Evolutionary conservation across 2,329 filamentous ascomycete species (phyloP), one percentile per base, ranked within the genome.

Genomic region (Nemania sp.): DNA sequence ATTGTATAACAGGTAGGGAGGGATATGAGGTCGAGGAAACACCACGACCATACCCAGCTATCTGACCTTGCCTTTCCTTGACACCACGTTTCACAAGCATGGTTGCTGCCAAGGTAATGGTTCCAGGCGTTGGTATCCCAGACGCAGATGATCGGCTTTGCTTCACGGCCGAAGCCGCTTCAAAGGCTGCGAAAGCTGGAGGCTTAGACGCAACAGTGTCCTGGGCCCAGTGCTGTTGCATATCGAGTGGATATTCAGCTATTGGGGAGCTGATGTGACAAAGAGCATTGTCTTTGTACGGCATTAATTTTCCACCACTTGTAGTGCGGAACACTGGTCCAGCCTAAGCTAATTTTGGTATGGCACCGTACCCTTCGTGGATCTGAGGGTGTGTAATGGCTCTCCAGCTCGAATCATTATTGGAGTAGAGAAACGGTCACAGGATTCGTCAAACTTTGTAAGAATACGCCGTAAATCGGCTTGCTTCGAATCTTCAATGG

Each of bases 251-350:
- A 19, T n/a, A 37, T 15, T 20, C 19, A 56, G 30, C 28, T 56
- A 39, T 49, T 50, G 34, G 46, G n/a, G 58, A 24, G 31, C 19
- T 37, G 31, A 19, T 28, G 22, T 12, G 19, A 28, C 9, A 5
- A 14, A 17, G n/a, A 14, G 12, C 30, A 30, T 15, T 23, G 17
- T 34, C 42, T 28, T n/a, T 33, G n/a, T 22, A 19, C 15, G 53
- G 53, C 22, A 19, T 14, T 39, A 31, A 28, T 56, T 56, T 56
- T 43, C 53, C 53, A 52, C 49, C 53, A 56, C 26, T 56, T 28
- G 46, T 12, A 45, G 22, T 42, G 28, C 26, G 26, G 26, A 9
- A 3, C 30, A 20, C 20, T 12, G 19, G 37, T 4, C 43, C 15
- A 19, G 34, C n/a, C 46, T 36, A 24, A 46, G 23, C 20, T 19